Evolutionary conservation across 495 filamentous ascomycete species (phyloP).

Genomic region (Barbatosphaeria neglecta): DNA sequence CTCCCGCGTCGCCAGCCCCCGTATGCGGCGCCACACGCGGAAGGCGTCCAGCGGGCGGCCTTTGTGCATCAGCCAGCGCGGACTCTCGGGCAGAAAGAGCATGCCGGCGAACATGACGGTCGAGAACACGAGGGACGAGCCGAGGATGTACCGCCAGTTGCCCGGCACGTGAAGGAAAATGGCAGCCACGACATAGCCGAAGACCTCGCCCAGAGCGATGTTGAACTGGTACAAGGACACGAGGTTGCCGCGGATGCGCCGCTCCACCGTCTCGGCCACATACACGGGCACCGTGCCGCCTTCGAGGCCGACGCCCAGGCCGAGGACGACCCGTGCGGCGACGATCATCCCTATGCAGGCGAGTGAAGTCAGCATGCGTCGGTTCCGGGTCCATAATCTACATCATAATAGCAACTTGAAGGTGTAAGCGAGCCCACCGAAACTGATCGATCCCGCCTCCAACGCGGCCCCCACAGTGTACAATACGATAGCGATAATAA

Average conservation of each 20-base stretch:
- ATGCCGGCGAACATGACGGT: constrained; percentile 48
- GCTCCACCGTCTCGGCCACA: constrained; percentile 37
- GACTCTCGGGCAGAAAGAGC: constrained; percentile 48
- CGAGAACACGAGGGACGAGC: constrained; percentile 50
- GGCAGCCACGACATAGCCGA: constrained; percentile 50
- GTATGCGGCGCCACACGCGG: constrained; percentile 50
- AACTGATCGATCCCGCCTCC: constrained; percentile 46
- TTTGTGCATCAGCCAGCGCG: constrained; percentile 48
- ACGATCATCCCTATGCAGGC: constrained; percentile 37
- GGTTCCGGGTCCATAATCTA: background rate
- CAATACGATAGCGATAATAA: constrained; percentile 44
- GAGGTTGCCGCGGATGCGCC: constrained; percentile 45
- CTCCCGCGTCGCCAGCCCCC: constrained; percentile 35
- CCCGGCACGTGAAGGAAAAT: constrained; percentile 48
- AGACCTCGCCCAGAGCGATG: constrained; percentile 51
- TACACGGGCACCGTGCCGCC: constrained; percentile 51
- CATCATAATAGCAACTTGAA: background rate
- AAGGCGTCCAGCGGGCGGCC: constrained; percentile 35
- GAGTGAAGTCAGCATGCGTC: too few relatives aligned
- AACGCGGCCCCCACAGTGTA: constrained; percentile 50
- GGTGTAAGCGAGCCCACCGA: constrained; percentile 14
- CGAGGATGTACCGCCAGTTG: constrained; percentile 56
- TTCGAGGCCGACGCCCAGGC: constrained; percentile 48
- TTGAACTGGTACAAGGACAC: constrained; percentile 53
- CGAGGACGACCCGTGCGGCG: constrained; percentile 47